A percentile compares a stretch with the other conserved stretches of the same genome.
These are phyloP conservation scores for Cyclocybe aegerita DNA, from an alignment of 768 basidiomycete species.

Conservation along the genomic window DNA sequence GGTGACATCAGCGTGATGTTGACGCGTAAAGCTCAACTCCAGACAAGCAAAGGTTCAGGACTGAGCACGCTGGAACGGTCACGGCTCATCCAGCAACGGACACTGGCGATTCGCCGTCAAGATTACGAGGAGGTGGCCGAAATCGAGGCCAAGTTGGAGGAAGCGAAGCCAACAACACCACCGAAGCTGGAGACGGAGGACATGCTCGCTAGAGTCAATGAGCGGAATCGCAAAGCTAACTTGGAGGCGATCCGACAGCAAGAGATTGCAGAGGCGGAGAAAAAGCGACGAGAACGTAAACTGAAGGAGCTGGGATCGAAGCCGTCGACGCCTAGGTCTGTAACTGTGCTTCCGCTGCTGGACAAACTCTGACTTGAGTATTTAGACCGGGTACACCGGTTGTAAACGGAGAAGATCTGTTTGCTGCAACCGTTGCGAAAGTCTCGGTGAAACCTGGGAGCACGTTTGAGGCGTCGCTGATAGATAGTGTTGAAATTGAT, in stretches of 20 bases:
- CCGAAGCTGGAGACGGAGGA: slow-evolving; percentile 34
- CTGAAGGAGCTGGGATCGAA: slow-evolving; percentile 39
- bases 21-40: slow-evolving; percentile 56
- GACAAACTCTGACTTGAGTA: too few relatives aligned
- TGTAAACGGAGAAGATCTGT: slow-evolving; percentile 23
- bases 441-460: slow-evolving; percentile 30
- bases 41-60: slow-evolving; percentile 27
- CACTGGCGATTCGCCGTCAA: slow-evolving; percentile 71
- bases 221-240: slow-evolving; percentile 86
- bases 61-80: slow-evolving; percentile 59
- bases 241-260: slow-evolving; percentile 76
- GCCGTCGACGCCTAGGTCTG: slow-evolving; percentile 31
- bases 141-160: slow-evolving; percentile 66
- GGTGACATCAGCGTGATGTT: slow-evolving; percentile 82
- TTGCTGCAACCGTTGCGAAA: slow-evolving; percentile 11
- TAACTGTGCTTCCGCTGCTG: too few relatives aligned
- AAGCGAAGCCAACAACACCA: slow-evolving; percentile 19
- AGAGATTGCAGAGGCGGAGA: slow-evolving; percentile 67
- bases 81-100: slow-evolving; percentile 66
- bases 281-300: slow-evolving; percentile 69
- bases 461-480: slow-evolving; percentile 54
- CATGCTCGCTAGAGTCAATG: slow-evolving; percentile 78
- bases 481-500: slow-evolving; percentile 73
- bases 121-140: slow-evolving; percentile 62
- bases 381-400: slow-evolving; percentile 48